Evolutionary conservation across 768 basidiomycete species (phyloP).

Genomic region (Lactarius psammicola): DNA sequence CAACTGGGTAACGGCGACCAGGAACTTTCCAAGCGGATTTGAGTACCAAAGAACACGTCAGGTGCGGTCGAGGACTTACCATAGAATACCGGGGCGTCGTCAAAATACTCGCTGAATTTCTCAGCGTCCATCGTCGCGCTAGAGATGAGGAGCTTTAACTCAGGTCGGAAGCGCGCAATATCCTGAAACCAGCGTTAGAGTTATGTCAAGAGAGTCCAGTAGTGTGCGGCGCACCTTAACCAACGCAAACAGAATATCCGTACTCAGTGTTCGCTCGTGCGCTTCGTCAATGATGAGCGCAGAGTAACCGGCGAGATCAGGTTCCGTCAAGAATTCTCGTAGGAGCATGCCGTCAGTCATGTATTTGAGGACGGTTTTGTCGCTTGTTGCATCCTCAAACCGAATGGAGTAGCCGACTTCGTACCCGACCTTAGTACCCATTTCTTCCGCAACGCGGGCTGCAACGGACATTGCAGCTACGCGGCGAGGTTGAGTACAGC

Average conservation of each 20-base stretch:
- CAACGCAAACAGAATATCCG: constrained; percentile 97
- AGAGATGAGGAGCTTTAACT: constrained; percentile 89
- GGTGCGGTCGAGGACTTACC: constrained; percentile 46
- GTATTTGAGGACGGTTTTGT: constrained; percentile 98
- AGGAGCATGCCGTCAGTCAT: constrained; percentile 99
- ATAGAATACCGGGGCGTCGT: constrained; percentile 92
- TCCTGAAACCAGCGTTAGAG: constrained; percentile 54
- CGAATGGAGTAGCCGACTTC: constrained; percentile 99
- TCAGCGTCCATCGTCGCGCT: constrained; percentile 97
- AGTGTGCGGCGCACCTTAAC: constrained; percentile 76
- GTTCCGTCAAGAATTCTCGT: constrained; percentile 96
- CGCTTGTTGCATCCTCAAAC: constrained; percentile 99
- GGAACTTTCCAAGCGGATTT: constrained; percentile 58
- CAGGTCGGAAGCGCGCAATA: constrained; percentile 94
- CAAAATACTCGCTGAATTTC: constrained; percentile 97
- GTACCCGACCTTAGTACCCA: constrained; percentile 95
- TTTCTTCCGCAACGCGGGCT: constrained; percentile 97
- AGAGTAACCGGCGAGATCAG: constrained; percentile 92
- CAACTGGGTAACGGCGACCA: constrained; percentile 95
- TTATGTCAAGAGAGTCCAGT: constrained; percentile 27
- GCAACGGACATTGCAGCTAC: constrained; percentile 99
- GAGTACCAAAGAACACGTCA: not conserved
- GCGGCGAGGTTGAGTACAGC: constrained; percentile 96
- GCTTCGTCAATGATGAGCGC: constrained; percentile 98
- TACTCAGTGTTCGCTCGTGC: constrained; percentile 95